These are phyloP conservation scores for Rhytidhysteron rufulum DNA, from an alignment of 2,329 filamentous ascomycete genomes.

Conservation along the genomic window DNA sequence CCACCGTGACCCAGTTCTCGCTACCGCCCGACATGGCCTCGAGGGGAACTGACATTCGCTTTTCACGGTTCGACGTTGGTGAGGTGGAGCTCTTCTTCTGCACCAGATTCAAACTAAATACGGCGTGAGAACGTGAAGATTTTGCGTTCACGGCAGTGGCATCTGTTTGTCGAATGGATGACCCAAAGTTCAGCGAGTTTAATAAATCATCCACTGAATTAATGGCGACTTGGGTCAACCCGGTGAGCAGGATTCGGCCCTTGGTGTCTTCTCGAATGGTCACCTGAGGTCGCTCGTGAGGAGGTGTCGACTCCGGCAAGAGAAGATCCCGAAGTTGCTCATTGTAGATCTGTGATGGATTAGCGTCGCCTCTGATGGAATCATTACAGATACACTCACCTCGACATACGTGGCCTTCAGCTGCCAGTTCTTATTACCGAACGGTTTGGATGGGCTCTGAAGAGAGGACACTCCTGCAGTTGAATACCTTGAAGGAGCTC, in stretches of 20 bases:
- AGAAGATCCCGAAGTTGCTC: slow-evolving; percentile 90
- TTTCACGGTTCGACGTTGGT: slow-evolving; percentile 61
- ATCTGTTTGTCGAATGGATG: slow-evolving; percentile 91
- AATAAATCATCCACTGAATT: slow-evolving; percentile 90
- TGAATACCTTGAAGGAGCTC: slow-evolving; percentile 76
- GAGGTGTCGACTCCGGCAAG: slow-evolving; percentile 67
- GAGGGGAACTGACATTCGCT: slow-evolving; percentile 80
- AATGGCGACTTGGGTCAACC: slow-evolving; percentile 80
- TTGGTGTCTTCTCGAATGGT: slow-evolving; percentile 91
- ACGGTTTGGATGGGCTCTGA: slow-evolving; percentile 38
- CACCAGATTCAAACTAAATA: slow-evolving; percentile 91
- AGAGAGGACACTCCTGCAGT: slow-evolving; percentile 50
- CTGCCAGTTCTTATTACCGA: slow-evolving; percentile 75
- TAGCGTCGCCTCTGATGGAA: slow-evolving; percentile 6
- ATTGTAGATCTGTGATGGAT: slow-evolving; percentile 76
- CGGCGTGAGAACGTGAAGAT: slow-evolving; percentile 94
- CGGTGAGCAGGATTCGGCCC: slow-evolving; percentile 90
- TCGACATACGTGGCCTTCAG: slow-evolving; percentile 89
- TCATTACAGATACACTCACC: slow-evolving; percentile 34
- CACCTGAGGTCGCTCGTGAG: slow-evolving; percentile 71
- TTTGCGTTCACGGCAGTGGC: slow-evolving; percentile 96
- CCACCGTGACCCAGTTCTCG: slow-evolving; percentile 72
- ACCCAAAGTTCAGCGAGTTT: slow-evolving; percentile 85
- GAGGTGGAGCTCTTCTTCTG: slow-evolving; percentile 66
- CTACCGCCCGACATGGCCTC: slow-evolving; percentile 65